Percentiles rank a stretch among this genome's conserved stretches.
phyloP scores from a whole-genome alignment of 2,329 filamentous ascomycete species.

The Fusarium sulawesiense region DNA sequence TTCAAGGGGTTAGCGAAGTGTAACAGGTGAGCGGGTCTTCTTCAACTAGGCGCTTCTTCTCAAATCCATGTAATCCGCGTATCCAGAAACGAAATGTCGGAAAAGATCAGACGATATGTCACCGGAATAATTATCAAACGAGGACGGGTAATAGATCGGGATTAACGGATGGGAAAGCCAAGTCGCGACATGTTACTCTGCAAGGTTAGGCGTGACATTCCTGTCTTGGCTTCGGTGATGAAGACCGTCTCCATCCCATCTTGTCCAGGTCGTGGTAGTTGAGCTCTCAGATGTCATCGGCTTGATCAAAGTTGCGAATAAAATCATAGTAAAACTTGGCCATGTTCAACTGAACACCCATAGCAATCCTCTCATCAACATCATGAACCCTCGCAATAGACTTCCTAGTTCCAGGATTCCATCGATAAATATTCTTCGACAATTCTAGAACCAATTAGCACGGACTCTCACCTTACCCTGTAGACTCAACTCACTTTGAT shows the following conservation, averaged over 20 bases:
- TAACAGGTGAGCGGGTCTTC: constrained; percentile 43
- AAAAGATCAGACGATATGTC: constrained; percentile 21
- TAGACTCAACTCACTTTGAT: neutral
- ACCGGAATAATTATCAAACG: constrained; percentile 2
- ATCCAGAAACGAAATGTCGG: neutral
- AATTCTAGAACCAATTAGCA: constrained; percentile 4
- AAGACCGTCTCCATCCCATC: too few relatives aligned
- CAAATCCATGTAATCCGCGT: neutral
- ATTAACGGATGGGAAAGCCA: neutral
- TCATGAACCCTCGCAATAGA: constrained; percentile 12
- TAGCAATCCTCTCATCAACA: constrained; percentile 20
- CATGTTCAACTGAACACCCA: constrained; percentile 18
- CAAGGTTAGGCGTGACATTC: neutral
- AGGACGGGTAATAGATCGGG: neutral
- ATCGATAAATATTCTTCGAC: constrained; percentile 11
- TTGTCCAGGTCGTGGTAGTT: too few relatives aligned
- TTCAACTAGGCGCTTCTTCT: neutral
- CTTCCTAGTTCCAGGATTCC: constrained; percentile 1
- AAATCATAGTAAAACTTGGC: constrained; percentile 20
- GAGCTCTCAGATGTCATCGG: neutral
- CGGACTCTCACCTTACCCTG: neutral
- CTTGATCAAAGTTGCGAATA: constrained; percentile 17
- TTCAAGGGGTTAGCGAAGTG: constrained; percentile 11
- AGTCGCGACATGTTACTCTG: neutral
- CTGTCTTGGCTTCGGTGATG: neutral